These are phyloP conservation scores for Hypoxylon cercidicola DNA, from an alignment of 495 filamentous ascomycete species.

Conservation along the genomic window DNA sequence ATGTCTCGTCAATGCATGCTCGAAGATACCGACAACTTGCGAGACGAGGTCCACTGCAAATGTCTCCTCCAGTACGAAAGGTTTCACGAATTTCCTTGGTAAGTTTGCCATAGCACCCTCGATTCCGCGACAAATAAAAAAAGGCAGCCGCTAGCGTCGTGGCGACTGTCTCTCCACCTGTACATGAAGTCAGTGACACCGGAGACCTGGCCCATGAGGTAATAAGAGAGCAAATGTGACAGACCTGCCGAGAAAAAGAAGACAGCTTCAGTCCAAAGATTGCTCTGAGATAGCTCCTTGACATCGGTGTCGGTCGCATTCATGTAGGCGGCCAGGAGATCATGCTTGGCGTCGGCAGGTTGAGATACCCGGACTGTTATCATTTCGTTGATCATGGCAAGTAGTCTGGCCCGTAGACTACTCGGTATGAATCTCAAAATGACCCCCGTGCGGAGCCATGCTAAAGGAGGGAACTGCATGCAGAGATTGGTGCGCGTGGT, in stretches of 20 bases:
- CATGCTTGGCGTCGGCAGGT: constrained; percentile 24
- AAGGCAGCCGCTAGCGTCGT: constrained; percentile 4
- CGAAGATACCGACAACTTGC: constrained; percentile 57
- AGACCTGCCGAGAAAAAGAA: constrained; percentile 36
- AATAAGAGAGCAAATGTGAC: constrained; percentile 3
- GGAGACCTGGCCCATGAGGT: background rate
- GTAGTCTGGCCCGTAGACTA: background rate
- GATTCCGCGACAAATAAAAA: too few relatives aligned
- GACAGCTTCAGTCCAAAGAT: constrained; percentile 38
- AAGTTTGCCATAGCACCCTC: background rate
- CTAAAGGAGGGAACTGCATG: constrained; percentile 25
- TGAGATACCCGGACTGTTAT: constrained; percentile 21
- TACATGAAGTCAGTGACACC: background rate
- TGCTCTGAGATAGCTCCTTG: background rate
- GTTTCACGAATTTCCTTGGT: constrained; percentile 47
- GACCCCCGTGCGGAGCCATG: background rate
- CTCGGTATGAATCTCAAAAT: background rate
- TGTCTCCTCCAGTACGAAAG: too few relatives aligned
- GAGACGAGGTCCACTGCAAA: constrained; percentile 49
- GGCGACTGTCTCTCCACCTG: constrained; percentile 25
- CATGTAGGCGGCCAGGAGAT: constrained; percentile 17
- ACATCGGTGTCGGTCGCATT: background rate
- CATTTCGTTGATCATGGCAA: constrained; percentile 20
- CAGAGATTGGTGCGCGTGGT: constrained; percentile 3
- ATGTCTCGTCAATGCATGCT: constrained; percentile 67